These are phyloP conservation scores for Mycena maculata DNA, from an alignment of 768 basidiomycete genomes.

Conservation along the genomic window DNA sequence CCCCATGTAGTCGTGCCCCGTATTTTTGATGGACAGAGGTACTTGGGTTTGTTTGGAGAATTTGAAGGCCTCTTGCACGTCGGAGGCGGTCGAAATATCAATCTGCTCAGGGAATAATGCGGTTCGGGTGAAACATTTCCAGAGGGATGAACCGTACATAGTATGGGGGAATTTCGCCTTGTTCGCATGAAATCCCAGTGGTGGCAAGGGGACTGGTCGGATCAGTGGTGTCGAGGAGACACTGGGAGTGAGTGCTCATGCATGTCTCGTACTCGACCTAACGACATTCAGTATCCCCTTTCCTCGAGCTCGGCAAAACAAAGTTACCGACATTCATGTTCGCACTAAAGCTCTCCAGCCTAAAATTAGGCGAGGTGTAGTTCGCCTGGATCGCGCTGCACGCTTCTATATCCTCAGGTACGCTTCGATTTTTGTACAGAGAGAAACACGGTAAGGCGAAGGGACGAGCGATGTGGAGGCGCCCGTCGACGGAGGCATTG, in stretches of 20 bases:
- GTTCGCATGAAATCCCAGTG: conserved; percentile 13
- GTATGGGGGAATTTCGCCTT: conserved; percentile 21
- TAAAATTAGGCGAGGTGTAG: conserved; percentile 13
- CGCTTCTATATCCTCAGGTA: not conserved
- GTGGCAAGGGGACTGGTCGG: not conserved
- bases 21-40: conserved; percentile 43
- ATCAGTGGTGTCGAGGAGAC: conserved; percentile 14
- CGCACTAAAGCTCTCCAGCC: conserved; percentile 13
- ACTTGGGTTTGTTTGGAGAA: conserved; percentile 35
- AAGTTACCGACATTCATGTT: conserved; percentile 9
- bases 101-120: conserved; percentile 33
- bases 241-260: not conserved
- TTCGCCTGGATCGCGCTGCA: conserved; percentile 13
- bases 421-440: conserved; percentile 11
- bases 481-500: conserved; percentile 18
- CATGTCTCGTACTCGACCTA: conserved; percentile 19
- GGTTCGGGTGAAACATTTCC: not conserved
- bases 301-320: not conserved
- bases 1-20: conserved; percentile 44
- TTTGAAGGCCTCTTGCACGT: conserved; percentile 38
- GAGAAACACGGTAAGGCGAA: conserved; percentile 26
- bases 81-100: conserved; percentile 33
- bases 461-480: conserved; percentile 1
- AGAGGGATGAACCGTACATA: conserved; percentile 10
- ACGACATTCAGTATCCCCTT: not conserved